Evolutionary conservation across 2,329 filamentous ascomycete species (phyloP), one percentile per base, ranked within the genome.

Genomic region (Verticillium longisporum): DNA sequence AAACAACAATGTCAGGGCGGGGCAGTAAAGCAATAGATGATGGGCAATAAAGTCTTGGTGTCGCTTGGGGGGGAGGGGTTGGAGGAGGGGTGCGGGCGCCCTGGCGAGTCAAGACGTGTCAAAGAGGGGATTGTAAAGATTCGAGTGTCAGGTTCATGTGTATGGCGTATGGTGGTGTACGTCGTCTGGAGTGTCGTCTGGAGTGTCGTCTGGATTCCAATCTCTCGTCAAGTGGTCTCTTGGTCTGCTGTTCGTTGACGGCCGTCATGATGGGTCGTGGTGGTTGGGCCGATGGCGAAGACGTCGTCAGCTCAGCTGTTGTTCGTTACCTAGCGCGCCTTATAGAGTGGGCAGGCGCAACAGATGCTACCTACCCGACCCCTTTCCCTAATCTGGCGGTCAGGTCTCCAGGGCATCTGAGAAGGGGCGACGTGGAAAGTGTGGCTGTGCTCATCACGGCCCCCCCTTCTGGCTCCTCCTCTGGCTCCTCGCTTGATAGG

Each of bases 371-470:
- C 13, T 36, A 36, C 4, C 4, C 6, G 34, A 13, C 34, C 34
- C 13, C 34, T 36, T 36, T 45, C 13, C n/a, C 13, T 45, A 45
- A 31, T 31, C 45, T 53, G 7, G 45, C 15, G 15, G 45, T 53
- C 58, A 2, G 31, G 50, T 37, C 0, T 2, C 63, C 1, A 62
- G 72, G n/a, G 67, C 63, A 10, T 66, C 71, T 38, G 64, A 61
- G 1, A 61, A 62, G 65, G 10, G 50, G 69, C 0, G 61, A 70
- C 1, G 64, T 73, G 18, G 9, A 50, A 1, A 69, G 66, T 18
- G 71, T 73, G 2, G 71, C 73, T 57, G 71, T 71, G 3, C 72
- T 70, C 64, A 68, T 70, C 58, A 64, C 73, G 21, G 63, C 70
- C 1, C 61, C 61, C 60, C 31, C 72, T 67, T 61, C 45, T 73